These are phyloP conservation scores for Cytospora piceae DNA, from an alignment of 2,329 filamentous ascomycete species.

Conservation along the genomic window DNA sequence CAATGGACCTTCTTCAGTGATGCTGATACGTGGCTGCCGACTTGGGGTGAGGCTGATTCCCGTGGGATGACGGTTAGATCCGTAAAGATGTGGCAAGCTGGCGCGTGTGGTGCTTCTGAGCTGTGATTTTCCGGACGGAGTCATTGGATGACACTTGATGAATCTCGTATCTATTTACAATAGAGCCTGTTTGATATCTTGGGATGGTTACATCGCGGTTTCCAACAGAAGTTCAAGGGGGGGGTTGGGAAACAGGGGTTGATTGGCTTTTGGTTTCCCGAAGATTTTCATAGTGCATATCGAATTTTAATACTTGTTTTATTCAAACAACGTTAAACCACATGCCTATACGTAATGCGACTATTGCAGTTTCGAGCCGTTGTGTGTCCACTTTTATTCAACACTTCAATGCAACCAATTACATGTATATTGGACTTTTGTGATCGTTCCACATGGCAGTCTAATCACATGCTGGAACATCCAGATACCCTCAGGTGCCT, in stretches of 20 bases:
- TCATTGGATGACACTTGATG: not conserved
- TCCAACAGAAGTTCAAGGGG: not conserved
- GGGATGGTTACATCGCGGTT: slow-evolving; percentile 17
- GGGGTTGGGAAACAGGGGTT: not conserved
- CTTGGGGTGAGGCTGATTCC: slow-evolving; percentile 49
- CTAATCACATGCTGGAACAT: not conserved
- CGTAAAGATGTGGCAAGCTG: slow-evolving; percentile 53
- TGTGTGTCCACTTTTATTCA: not conserved
- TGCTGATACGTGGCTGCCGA: slow-evolving; percentile 47
- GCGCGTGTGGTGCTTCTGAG: slow-evolving; percentile 35
- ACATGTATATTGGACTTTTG: too few species aligned
- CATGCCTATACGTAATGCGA: not conserved
- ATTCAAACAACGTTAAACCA: not conserved
- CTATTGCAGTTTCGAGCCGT: not conserved
- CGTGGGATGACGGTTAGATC: slow-evolving; percentile 51
- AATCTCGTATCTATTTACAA: slow-evolving; percentile 15
- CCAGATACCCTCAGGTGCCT: not conserved
- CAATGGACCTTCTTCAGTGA: slow-evolving; percentile 49
- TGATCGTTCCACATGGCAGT: not conserved
- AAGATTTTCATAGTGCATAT: not conserved
- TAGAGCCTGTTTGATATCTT: slow-evolving; percentile 16
- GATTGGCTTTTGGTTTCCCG: not conserved
- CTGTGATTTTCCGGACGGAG: slow-evolving; percentile 9
- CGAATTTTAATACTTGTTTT: not conserved
- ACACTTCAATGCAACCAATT: too few species aligned